Evolutionary conservation across 331 rosid genomes (phyloP).

Genomic region (Quercus phellos): DNA sequence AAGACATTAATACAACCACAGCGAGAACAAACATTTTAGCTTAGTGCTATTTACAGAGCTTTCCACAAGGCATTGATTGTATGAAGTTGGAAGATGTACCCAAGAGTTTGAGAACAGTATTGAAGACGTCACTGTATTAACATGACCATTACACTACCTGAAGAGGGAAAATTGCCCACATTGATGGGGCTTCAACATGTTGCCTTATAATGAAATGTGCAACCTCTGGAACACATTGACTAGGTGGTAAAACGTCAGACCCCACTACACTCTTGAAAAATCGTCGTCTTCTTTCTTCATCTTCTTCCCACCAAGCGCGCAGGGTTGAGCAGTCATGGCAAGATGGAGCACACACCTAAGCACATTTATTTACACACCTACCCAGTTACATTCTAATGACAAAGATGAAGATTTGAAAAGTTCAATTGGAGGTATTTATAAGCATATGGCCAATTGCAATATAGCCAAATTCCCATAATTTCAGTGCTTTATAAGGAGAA

Average conservation of each 20-base stretch:
- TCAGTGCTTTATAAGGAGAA: no score
- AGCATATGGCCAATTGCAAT: neutral
- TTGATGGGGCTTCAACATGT: constrained; percentile 92
- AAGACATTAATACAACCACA: neutral
- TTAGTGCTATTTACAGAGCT: neutral
- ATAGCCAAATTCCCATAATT: neutral
- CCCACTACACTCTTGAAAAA: constrained; percentile 62
- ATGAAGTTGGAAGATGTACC: neutral
- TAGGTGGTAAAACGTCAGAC: constrained; percentile 63
- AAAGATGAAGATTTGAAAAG: neutral
- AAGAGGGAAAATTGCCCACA: constrained; percentile 99
- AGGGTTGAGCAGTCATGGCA: constrained; percentile 93
- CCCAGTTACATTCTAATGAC: constrained; percentile 7
- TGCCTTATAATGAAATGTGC: constrained; percentile 62
- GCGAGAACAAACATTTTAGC: neutral
- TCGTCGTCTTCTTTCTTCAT: constrained; percentile 76
- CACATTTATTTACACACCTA: neutral
- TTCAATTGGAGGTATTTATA: neutral
- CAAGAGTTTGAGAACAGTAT: neutral
- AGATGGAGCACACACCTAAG: constrained; percentile 94
- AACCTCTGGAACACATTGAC: constrained; percentile 67
- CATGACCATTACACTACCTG: constrained; percentile 55
- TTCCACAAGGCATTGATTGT: neutral
- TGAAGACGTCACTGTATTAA: neutral
- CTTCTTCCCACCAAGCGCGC: constrained; percentile 99